A percentile compares a stretch with the other conserved stretches of the same genome.
Evolutionary conservation across 164 flowering plant species (phyloP).

Genomic region (Macadamia integrifolia): DNA sequence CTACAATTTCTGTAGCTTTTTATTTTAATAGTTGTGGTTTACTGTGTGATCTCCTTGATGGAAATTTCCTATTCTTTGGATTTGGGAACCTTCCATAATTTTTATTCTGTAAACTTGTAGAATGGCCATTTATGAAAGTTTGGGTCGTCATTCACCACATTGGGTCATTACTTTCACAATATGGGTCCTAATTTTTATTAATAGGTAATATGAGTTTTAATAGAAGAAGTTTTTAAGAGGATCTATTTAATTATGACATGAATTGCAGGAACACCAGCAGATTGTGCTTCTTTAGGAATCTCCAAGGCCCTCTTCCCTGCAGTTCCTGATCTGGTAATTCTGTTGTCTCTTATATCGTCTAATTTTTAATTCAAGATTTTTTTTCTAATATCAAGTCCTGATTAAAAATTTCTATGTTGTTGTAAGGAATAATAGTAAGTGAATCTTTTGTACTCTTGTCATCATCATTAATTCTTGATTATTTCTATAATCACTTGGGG

Average conservation of each 20-base stretch:
- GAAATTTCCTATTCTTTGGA: background rate
- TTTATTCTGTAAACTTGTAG: background rate
- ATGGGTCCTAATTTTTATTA: background rate
- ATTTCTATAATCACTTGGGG: too few relatives aligned
- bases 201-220: too few relatives aligned
- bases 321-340: conserved; percentile 69
- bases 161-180: background rate
- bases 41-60: background rate
- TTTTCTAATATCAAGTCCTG: background rate
- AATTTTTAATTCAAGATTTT: background rate
- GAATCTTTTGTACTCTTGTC: background rate
- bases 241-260: background rate
- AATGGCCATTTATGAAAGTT: too few relatives aligned
- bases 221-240: background rate
- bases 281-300: conserved; percentile 76
- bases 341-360: background rate
- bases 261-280: conserved; percentile 84
- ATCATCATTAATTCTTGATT: background rate
- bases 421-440: background rate
- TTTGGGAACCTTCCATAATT: background rate
- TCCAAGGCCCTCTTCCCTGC: conserved; percentile 62
- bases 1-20: conserved; percentile 4
- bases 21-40: conserved; percentile 1
- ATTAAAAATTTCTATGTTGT: background rate
- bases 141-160: background rate